Evolutionary conservation across 2,329 filamentous ascomycete species (phyloP).

Genomic region (Cercospora zeae-maydis): DNA sequence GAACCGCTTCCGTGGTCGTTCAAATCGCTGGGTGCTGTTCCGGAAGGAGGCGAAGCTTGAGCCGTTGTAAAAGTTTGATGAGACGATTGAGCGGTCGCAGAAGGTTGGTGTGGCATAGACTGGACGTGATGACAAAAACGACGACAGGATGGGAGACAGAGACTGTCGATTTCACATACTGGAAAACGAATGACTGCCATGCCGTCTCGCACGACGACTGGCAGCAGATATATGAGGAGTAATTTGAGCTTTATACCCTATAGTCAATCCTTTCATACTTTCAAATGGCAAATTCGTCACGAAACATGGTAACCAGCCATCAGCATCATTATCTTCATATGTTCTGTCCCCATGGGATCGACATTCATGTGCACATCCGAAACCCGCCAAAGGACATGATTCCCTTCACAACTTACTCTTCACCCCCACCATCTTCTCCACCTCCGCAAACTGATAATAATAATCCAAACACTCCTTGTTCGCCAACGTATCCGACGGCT

Average conservation of each 20-base stretch:
- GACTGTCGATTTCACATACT: background rate
- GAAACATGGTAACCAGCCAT: too few relatives aligned
- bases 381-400: too few relatives aligned
- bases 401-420: conserved; percentile 46
- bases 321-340: too few relatives aligned
- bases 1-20: conserved; percentile 45
- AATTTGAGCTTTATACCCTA: too few relatives aligned
- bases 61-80: conserved; percentile 22
- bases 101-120: conserved; percentile 16
- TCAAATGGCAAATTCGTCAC: too few relatives aligned
- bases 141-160: background rate
- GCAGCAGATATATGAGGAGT: too few relatives aligned
- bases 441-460: conserved; percentile 74
- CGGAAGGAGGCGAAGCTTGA: conserved; percentile 18
- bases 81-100: conserved; percentile 11
- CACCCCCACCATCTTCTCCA: conserved; percentile 56
- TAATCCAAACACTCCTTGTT: conserved; percentile 73
- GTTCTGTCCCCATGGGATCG: too few relatives aligned
- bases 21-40: conserved; percentile 31
- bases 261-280: too few relatives aligned
- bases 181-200: background rate
- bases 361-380: too few relatives aligned
- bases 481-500: conserved; percentile 69
- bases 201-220: too few relatives aligned
- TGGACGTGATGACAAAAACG: background rate